These are phyloP conservation scores for Salvia splendens DNA, from an alignment of 257 asterid species.

Conservation along the genomic window DNA sequence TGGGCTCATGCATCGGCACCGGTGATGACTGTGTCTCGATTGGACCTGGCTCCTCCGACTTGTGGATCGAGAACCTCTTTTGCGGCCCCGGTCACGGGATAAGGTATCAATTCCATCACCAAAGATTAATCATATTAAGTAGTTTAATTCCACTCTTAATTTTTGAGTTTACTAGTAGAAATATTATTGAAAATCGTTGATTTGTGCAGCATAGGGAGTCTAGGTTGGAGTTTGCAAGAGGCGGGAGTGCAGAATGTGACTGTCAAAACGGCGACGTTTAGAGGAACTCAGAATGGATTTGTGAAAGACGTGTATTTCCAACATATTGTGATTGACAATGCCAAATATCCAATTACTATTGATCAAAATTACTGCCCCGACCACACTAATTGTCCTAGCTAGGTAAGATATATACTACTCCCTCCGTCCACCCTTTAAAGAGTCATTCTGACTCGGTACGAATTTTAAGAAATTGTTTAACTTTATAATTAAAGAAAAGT, in stretches of 20 bases:
- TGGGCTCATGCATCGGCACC: constrained; percentile 45
- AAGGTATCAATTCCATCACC: constrained; percentile 36
- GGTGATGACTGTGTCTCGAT: constrained; percentile 68
- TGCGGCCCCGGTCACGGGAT: constrained; percentile 81
- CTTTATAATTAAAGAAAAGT: no score
- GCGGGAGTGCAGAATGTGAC: constrained; percentile 60
- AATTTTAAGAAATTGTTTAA: no score
- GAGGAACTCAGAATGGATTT: constrained; percentile 56
- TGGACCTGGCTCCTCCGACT: constrained; percentile 54
- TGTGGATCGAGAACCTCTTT: constrained; percentile 52
- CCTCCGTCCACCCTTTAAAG: no score
- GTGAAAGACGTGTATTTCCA: constrained; percentile 50
- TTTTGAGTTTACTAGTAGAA: not conserved
- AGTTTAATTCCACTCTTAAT: no score
- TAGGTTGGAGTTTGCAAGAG: constrained; percentile 55
- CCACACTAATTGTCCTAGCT: constrained; percentile 41
- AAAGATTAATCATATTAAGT: no score
- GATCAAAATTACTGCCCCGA: constrained; percentile 66
- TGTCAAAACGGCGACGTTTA: constrained; percentile 47
- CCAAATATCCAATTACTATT: constrained; percentile 54
- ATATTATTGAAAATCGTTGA: not conserved
- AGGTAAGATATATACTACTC: constrained; percentile 31
- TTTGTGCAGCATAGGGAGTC: constrained; percentile 56
- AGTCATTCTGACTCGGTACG: no score
- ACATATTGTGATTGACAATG: constrained; percentile 43